Conservation (phyloP, 495 filamentous ascomycete species). For the Penicillium cataractarum region DNA sequence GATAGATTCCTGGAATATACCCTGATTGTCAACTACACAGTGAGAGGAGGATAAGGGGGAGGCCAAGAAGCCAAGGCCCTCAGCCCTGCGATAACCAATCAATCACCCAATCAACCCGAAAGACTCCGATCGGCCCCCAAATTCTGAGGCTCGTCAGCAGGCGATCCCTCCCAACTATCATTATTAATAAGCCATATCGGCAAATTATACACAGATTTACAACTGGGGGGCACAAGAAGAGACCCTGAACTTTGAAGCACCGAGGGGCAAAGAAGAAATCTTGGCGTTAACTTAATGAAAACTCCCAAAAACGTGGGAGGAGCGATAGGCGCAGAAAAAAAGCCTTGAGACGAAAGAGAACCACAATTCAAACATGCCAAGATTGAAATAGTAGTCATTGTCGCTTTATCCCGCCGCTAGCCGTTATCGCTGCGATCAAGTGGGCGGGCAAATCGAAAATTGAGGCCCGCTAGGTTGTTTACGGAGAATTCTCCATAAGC, state of each 20-base stretch:
- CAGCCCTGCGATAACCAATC: constrained; percentile 1
- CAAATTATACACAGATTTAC: not conserved
- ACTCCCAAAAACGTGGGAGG: not conserved
- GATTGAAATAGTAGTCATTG: not conserved
- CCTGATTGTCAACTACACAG: not conserved
- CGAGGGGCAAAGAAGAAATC: not conserved
- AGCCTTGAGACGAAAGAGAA: not conserved
- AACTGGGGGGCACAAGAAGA: not conserved
- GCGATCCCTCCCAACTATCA: not conserved
- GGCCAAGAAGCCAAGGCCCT: constrained; percentile 1
- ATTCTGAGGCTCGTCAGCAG: constrained; percentile 12
- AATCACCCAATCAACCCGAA: not conserved
- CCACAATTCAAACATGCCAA: not conserved
- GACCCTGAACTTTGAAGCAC: not conserved
- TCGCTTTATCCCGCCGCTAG: constrained; percentile 22
- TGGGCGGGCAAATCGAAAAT: constrained; percentile 20
- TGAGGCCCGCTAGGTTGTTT: constrained; percentile 21
- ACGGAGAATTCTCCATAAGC: constrained; percentile 22
- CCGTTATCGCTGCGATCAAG: constrained; percentile 12
- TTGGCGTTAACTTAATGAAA: not conserved
- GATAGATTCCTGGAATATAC: not conserved
- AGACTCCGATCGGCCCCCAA: constrained; percentile 19
- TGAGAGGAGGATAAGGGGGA: constrained; percentile 1
- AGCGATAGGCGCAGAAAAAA: constrained; percentile 6
- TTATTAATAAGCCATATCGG: not conserved